Evolutionary conservation across 2,329 filamentous ascomycete species (phyloP).

Genomic region (Aschersonia sp.): DNA sequence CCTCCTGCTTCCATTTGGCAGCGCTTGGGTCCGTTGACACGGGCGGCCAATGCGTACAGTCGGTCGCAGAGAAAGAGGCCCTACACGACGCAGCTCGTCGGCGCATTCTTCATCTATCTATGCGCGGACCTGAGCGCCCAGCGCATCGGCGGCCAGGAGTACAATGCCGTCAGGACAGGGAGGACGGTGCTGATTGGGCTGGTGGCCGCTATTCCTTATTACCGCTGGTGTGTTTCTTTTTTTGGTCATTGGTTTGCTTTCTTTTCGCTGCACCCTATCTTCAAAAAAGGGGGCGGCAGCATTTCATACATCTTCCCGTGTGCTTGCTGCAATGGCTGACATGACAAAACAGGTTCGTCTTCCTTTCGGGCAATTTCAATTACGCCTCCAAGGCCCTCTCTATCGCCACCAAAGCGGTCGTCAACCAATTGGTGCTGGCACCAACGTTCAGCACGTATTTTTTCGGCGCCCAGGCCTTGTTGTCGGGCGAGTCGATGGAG

Average conservation of each 20-base stretch:
- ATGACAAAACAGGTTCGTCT: slow-evolving; percentile 50
- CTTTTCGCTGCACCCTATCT: not conserved
- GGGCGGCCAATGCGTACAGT: slow-evolving; percentile 44
- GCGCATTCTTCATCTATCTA: slow-evolving; percentile 64
- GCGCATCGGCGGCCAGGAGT: slow-evolving; percentile 44
- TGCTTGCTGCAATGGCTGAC: not conserved
- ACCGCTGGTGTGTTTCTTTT: slow-evolving; percentile 53
- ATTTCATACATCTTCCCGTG: not conserved
- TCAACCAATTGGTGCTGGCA: slow-evolving; percentile 72
- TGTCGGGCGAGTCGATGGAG: slow-evolving; percentile 49
- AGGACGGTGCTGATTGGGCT: slow-evolving; percentile 63
- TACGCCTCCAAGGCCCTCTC: slow-evolving; percentile 59
- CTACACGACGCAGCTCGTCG: slow-evolving; percentile 65
- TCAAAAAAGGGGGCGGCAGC: too few relatives aligned
- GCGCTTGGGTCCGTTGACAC: slow-evolving; percentile 41
- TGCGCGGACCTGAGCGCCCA: slow-evolving; percentile 68
- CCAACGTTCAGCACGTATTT: slow-evolving; percentile 76
- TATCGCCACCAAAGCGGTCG: slow-evolving; percentile 58
- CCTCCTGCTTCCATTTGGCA: slow-evolving; percentile 20
- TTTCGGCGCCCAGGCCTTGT: slow-evolving; percentile 62
- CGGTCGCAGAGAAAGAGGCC: slow-evolving; percentile 58
- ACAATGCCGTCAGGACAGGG: slow-evolving; percentile 54
- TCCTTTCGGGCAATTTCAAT: slow-evolving; percentile 71
- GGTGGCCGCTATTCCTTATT: slow-evolving; percentile 60
- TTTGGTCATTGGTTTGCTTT: not conserved